Evolutionary conservation across 2,329 filamentous ascomycete genomes (phyloP).

Genomic region (Beauveria brongniartii): DNA sequence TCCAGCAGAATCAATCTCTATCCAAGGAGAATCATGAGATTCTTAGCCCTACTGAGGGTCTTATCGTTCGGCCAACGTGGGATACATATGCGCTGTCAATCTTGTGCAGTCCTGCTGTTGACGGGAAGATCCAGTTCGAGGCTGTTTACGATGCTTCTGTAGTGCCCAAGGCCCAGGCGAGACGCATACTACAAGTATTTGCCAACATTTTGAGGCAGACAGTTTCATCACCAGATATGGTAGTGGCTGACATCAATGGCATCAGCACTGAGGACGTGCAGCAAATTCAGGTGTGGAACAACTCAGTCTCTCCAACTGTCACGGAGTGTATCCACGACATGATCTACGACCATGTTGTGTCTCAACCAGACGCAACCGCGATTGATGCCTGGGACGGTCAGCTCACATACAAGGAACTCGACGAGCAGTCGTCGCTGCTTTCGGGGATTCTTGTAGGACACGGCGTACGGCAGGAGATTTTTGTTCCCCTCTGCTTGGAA

Average conservation of each 20-base stretch:
- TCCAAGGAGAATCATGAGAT: not conserved
- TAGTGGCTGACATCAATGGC: not conserved
- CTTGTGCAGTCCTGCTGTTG: not conserved
- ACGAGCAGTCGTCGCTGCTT: not conserved
- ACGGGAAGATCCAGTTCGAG: not conserved
- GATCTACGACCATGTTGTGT: not conserved
- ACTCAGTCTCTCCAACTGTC: not conserved
- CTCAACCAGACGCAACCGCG: slow-evolving; percentile 18
- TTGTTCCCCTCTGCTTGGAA: slow-evolving; percentile 21
- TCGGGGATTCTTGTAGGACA: not conserved
- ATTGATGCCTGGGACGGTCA: slow-evolving; percentile 39
- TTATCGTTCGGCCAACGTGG: not conserved
- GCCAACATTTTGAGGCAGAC: not conserved
- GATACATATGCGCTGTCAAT: not conserved
- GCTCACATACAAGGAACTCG: slow-evolving; percentile 28
- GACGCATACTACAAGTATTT: not conserved
- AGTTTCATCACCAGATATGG: not conserved
- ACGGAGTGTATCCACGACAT: not conserved
- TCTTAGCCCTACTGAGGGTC: not conserved
- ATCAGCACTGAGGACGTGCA: not conserved
- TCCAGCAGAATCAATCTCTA: not conserved
- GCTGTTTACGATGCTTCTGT: not conserved
- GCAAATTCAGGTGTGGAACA: not conserved
- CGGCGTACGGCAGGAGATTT: slow-evolving; percentile 21
- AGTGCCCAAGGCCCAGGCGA: not conserved